Base-by-base conservation (phyloP, 164 flowering plant species). In the Liquidambar formosana region DNA sequence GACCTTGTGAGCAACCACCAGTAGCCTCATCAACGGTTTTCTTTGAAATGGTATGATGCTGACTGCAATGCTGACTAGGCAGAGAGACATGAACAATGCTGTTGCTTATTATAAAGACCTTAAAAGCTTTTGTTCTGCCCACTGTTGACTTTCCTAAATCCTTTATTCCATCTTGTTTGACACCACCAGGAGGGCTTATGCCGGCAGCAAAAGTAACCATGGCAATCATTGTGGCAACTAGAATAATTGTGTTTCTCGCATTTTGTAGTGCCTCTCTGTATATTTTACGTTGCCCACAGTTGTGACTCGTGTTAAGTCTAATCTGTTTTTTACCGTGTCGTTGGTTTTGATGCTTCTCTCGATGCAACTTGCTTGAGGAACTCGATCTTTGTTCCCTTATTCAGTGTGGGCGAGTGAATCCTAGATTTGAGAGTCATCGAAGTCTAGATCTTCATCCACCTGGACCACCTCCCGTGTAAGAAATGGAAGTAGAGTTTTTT, bases 121-220 rank as follows among this genome's bases (percentile, higher is more conserved):
- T 76, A 64, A 75, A 79, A 33, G 80, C 64, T 44, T 15, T 52
- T 27, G 69, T 71, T 21, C 52, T 49, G 56, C 69, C 59, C 10
- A 23, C 65, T 2, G 43, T 41, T 9, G 69, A 71, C 44, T 57
- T 64, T 8, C 75, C 75, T 14, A 23, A n/a, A n/a, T n/a, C n/a
- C n/a, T n/a, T 54, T 38, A 33, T 19, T 48, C 72, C 77, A 1
- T 74, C 80, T 26, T 76, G 73, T 48, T 63, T n/a, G 14, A 79
- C 67, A 14, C 82, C 80, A 2, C 78, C 80, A 0, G 82, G 82
- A 15, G 82, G 82, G 65, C 13, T 76, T 1, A 73, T 61, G 9
- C 82, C 82, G 0, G 80, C 77, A 0, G 73, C 18, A 45, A 71
- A 79, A 18, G 82, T 70, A 4, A 79, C 70, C 0, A 75, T 79